Conservation (phyloP, 2,329 filamentous ascomycete genomes). For the Geosmithia putterillii region DNA sequence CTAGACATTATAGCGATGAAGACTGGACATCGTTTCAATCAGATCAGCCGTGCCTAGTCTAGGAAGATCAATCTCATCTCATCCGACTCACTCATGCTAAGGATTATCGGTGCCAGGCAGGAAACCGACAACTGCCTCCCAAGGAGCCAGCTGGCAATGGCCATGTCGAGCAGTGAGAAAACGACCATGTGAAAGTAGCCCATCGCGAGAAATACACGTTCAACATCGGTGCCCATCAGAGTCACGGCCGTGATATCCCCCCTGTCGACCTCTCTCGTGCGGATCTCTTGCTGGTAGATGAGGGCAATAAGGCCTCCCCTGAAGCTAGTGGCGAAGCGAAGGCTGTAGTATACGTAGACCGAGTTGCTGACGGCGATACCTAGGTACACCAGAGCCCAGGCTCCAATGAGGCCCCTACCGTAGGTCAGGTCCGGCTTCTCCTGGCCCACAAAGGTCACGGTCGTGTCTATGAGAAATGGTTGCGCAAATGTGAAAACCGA, state of each 20-base stretch:
- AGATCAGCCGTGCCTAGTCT: too few relatives aligned
- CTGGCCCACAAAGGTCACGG: slow-evolving; percentile 8
- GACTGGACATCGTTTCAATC: too few relatives aligned
- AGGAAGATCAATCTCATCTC: too few relatives aligned
- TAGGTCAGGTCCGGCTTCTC: slow-evolving; percentile 6
- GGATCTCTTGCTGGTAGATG: slow-evolving; percentile 12
- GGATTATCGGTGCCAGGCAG: too few relatives aligned
- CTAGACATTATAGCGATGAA: too few relatives aligned
- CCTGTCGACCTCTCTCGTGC: slow-evolving; percentile 4
- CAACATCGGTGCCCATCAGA: slow-evolving; percentile 13
- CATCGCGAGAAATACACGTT: slow-evolving; percentile 11
- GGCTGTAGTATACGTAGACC: too few relatives aligned
- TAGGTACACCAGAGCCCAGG: slow-evolving; percentile 12
- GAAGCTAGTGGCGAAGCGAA: slow-evolving; percentile 8
- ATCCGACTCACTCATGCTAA: too few relatives aligned
- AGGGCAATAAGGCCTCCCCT: slow-evolving; percentile 13
- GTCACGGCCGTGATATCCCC: slow-evolving; percentile 10
- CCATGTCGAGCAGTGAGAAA: slow-evolving; percentile 12
- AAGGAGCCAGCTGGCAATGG: slow-evolving; percentile 13
- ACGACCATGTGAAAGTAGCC: slow-evolving; percentile 10
- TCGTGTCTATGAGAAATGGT: slow-evolving; percentile 10
- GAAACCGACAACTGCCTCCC: slow-evolving; percentile 2
- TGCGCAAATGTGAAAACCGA: slow-evolving; percentile 13
- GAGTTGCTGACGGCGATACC: slow-evolving; percentile 9
- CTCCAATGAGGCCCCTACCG: slow-evolving; percentile 13